phyloP scores from a whole-genome alignment of 805 yeast genomes.

The Suhomyces sp. region DNA sequence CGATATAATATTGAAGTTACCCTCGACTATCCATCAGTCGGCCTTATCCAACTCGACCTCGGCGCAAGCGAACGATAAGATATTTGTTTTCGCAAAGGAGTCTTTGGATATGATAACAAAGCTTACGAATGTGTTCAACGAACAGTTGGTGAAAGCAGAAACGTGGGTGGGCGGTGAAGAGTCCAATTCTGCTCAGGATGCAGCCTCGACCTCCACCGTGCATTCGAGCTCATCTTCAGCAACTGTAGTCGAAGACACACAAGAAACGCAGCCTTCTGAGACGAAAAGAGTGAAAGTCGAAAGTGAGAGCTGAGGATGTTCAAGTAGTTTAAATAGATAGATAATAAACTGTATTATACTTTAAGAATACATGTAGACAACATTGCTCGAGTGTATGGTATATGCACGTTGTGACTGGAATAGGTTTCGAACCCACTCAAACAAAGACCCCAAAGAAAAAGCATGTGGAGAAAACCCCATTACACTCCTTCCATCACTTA shows the following conservation, averaged over 20 bases:
- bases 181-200: neutral
- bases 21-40: constrained; percentile 61
- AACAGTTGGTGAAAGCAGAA: constrained; percentile 81
- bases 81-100: constrained; percentile 81
- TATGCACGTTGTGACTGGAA: neutral
- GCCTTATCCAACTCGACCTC: constrained; percentile 19
- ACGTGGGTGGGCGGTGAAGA: constrained; percentile 61
- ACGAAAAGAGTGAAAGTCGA: constrained; percentile 6
- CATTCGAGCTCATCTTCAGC: neutral
- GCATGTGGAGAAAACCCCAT: neutral
- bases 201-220: neutral
- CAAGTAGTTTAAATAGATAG: neutral
- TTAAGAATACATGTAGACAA: neutral
- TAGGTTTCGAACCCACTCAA: neutral
- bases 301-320: neutral
- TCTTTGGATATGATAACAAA: constrained; percentile 83
- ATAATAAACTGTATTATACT: neutral
- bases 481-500: neutral
- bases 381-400: neutral
- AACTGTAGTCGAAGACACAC: neutral
- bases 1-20: constrained; percentile 71
- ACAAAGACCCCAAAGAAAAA: neutral
- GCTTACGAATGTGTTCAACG: constrained; percentile 80
- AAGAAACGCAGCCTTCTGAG: neutral
- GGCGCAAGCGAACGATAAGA: constrained; percentile 52